These are phyloP conservation scores for Prunus mume DNA, from an alignment of 306 rosid species.

Conservation along the genomic window DNA sequence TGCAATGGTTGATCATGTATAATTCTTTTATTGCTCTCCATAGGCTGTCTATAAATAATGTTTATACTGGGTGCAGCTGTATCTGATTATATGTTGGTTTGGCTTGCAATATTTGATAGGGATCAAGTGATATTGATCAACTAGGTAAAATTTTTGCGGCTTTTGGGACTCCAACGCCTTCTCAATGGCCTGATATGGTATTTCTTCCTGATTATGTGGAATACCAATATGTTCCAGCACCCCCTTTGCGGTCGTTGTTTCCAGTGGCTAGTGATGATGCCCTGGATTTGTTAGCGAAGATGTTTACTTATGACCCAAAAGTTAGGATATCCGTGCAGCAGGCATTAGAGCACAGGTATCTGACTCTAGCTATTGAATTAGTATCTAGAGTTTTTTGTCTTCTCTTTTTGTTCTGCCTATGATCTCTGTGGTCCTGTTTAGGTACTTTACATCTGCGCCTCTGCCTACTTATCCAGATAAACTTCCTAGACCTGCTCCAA, in stretches of 20 bases:
- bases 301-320: constrained; percentile 96
- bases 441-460: constrained; percentile 88
- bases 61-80: background rate
- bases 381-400: background rate
- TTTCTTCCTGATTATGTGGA: constrained; percentile 94
- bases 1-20: background rate
- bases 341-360: constrained; percentile 90
- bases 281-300: constrained; percentile 83
- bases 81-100: constrained; percentile 16
- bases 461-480: constrained; percentile 74
- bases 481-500: constrained; percentile 96
- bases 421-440: constrained; percentile 27
- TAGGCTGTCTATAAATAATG: constrained; percentile 5
- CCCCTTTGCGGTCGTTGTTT: constrained; percentile 74
- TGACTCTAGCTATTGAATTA: constrained; percentile 16
- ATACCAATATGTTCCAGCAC: constrained; percentile 86
- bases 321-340: constrained; percentile 82
- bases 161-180: constrained; percentile 86
- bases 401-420: constrained; percentile 10
- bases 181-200: constrained; percentile 94
- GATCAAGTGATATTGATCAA: constrained; percentile 95
- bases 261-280: constrained; percentile 92
- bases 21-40: constrained; percentile 12
- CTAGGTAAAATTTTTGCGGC: constrained; percentile 92
- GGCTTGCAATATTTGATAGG: constrained; percentile 45